Base-by-base conservation (phyloP, 2,329 filamentous ascomycete genomes). In the Arachnopeziza araneosa region DNA sequence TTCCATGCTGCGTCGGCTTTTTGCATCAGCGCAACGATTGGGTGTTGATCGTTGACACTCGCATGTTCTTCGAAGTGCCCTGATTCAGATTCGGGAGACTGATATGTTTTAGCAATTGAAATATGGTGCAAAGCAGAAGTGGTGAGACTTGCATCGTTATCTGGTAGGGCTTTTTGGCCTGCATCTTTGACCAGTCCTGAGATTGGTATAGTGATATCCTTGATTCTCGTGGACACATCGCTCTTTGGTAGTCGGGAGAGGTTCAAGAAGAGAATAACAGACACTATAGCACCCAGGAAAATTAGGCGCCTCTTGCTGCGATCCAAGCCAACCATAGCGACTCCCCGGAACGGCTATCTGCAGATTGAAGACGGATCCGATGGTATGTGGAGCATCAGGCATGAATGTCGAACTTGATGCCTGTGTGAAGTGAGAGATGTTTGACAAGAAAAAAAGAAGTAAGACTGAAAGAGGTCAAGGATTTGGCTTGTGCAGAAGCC, bases 1-100 rank as follows among this genome's bases (percentile, higher is more conserved):
- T 60, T 62, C 64, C 69, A 74, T 44, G 58, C 62, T 30, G 66
- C 58, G 54, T 75, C 69, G 2, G 72, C 73, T 24, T 68, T 56
- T 54, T 68, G 68, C 71, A 74, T 73, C 32, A 70, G 64, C 9
- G 58, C 55, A 32, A 56, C 61, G 54, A 72, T 72, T 1, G 72
- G 72, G 50, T 73, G 71, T 19, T 69, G 59, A 55, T 73, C 71
- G 32, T 66, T 52, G 30, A 68, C 56, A 10, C 49, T 59, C n/a
- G 63, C 65, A 60, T 67, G 59, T 5, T 67, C 64, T 51, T 69
- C 67, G 26, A 67, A 68, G 21, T 68, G 60, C 64, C 67, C 68
- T 44, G 64, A 61, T 24, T 64, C 57, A 10, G 65, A 26, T 59
- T 69, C 66, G n/a, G 67, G 65, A 55, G 65, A 57, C 69, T 71